These are phyloP conservation scores for Berberis thunbergii DNA, from an alignment of 164 flowering plant species.

Conservation along the genomic window DNA sequence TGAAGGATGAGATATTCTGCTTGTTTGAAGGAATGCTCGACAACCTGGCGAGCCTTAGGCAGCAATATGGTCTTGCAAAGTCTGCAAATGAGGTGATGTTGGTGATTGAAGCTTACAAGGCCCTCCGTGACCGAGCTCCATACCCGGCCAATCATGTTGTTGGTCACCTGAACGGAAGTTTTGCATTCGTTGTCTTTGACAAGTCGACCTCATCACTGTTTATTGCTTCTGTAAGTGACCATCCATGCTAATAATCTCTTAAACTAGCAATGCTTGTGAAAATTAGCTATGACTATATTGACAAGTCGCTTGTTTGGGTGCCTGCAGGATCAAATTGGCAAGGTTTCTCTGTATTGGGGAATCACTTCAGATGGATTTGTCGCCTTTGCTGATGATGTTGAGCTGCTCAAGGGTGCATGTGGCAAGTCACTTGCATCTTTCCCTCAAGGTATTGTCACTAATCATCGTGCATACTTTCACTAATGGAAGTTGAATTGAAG, in stretches of 20 bases:
- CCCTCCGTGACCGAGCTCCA: conserved; percentile 95
- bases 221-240: conserved; percentile 66
- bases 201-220: conserved; percentile 75
- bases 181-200: conserved; percentile 78
- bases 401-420: conserved; percentile 79
- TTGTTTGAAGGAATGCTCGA: conserved; percentile 80
- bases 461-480: too few species aligned
- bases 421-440: conserved; percentile 97
- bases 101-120: conserved; percentile 90
- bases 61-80: conserved; percentile 79
- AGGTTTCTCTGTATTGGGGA: conserved; percentile 91
- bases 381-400: conserved; percentile 75
- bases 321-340: conserved; percentile 70
- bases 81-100: conserved; percentile 67
- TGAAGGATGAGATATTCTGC: conserved; percentile 89
- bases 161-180: conserved; percentile 72
- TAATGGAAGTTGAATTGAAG: too few species aligned
- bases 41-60: conserved; percentile 74
- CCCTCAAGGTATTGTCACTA: conserved; percentile 55
- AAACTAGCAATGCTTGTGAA: too few species aligned
- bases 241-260: too few species aligned
- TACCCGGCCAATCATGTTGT: conserved; percentile 85
- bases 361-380: conserved; percentile 88
- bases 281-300: too few species aligned
- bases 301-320: conserved; percentile 8